Base-by-base conservation (phyloP, 2,329 filamentous ascomycete genomes). In the Aspergillus fructus region DNA sequence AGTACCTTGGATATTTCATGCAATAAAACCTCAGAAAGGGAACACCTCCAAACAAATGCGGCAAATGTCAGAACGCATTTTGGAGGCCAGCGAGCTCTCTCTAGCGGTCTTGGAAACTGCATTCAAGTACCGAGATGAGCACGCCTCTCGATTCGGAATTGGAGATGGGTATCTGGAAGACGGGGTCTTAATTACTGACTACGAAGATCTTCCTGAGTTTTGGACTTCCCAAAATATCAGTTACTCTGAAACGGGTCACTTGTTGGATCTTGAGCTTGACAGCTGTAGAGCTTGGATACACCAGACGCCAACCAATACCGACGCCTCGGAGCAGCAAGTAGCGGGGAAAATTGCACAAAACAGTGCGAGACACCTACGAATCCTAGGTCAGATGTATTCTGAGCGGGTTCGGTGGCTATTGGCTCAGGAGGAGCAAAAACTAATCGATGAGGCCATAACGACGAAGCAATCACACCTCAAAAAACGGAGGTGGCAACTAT, bases 81-180 rank as follows among this genome's bases (percentile, higher is more conserved):
- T 78, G 61, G 90, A 97, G 75, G 91, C 91, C 39, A 87, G 89
- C 63, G 88, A 91, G 59, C 82, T 96, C 4, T 84, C 93, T 58
- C 77, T 87, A 42, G 82, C 84, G 6, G 83, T 86, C 1, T 78
- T 91, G 37, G 80, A 86, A 61, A 81, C 81, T 3, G 85, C 83
- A 3, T 89, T 84, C 65, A 80, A 83, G 1, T 97, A 96, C 72
- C 88, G 94, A 41, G 79, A 83, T 60, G 82, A 84, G 37, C 89
- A 93, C 65, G 79, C 89, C 12, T 76, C 79, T 2, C 75, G 85
- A 3, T 97, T 96, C 70, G 91, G 91, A 2, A 81, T 97, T 4
- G 81, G 83, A 17, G 77, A 83, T 15, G 89, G 92, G 62, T 77
- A 83, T 51, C 73, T 94, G 33, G 79, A 85, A 49, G 79, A 88